phyloP scores from a whole-genome alignment of 1,139 yeast species.

The Waltiozyma sp. region DNA sequence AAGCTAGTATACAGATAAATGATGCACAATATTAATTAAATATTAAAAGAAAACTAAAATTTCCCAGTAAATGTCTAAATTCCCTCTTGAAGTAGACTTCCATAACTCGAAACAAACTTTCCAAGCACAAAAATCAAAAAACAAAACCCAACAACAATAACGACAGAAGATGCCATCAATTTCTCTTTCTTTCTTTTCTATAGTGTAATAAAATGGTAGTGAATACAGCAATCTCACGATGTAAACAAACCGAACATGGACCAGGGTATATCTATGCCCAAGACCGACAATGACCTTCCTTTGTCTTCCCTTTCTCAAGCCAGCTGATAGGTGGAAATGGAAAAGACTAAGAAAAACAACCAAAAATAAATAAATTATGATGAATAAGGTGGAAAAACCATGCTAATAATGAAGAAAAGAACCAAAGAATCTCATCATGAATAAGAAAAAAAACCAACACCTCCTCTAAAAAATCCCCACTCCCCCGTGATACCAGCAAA shows the following conservation, averaged over 20 bases:
- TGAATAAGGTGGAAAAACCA: conserved; percentile 1
- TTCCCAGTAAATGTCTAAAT: neutral
- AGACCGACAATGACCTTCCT: neutral
- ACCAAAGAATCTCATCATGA: neutral
- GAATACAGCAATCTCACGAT: neutral
- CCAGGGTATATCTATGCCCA: neutral
- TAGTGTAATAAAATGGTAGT: neutral
- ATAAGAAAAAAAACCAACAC: neutral
- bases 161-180: neutral
- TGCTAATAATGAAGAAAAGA: neutral
- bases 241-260: neutral
- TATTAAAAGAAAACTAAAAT: neutral
- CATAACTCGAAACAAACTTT: neutral
- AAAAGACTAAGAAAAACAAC: conserved; percentile 1
- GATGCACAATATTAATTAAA: neutral
- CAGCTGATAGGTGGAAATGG: neutral
- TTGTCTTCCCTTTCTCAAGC: neutral
- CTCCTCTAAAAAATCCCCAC: neutral
- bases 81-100: neutral
- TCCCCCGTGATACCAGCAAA: neutral
- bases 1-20: neutral
- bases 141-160: neutral
- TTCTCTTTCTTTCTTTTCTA: neutral
- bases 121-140: neutral
- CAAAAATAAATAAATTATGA: conserved; percentile 1